Evolutionary conservation across 1,284 basidiomycete genomes (phyloP), one percentile per base, ranked within the genome.

Genomic region (Rhodofomes roseus): DNA sequence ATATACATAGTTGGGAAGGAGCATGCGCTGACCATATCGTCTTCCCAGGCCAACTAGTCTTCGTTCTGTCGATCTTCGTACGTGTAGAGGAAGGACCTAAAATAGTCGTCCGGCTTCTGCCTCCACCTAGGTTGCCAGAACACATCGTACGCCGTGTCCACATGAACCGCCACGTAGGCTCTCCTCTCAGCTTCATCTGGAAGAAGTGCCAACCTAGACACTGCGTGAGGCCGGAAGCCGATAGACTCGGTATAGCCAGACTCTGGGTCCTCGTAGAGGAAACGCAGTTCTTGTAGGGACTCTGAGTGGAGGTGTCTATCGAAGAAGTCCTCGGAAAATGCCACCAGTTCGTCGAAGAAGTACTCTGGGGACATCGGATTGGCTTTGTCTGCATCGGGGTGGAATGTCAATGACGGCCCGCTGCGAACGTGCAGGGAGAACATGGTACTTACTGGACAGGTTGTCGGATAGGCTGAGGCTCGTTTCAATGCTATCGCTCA

Each of bases 51-150:
- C n/a, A n/a, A 29, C 25, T 29, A n/a, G 27, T 14, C 34, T 7
- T 27, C 31, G n/a, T 29, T 14, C 53, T 22, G 8, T 5, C 8
- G 27, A 29, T 43, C 36, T 16, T 55, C 27, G 14, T 23, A 18
- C n/a, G 27, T 41, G 12, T 55, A 20, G 2, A 40, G 8, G 14
- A 37, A 36, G 34, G n/a, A 22, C 34, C 51, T 37, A 4, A 27
- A 11, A 22, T 37, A 53, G 18, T 53, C 34, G 11, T 37, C 37
- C 31, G 51, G 51, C 27, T 31, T 53, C 34, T 20, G 31, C 23
- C 34, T 51, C 34, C 31, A 50, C 25, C 20, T 11, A 25, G 51
- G 44, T 36, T 59, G 52, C 57, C 57, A 59, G 44, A 55, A 55
- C 43, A 59, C 50, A 6, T 59, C 58, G 46, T 59, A 59, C 54